A percentile compares a stretch with the other conserved stretches of the same genome.
phyloP scores from a whole-genome alignment of 148 eudicot genomes.

The Polygonum aviculare region DNA sequence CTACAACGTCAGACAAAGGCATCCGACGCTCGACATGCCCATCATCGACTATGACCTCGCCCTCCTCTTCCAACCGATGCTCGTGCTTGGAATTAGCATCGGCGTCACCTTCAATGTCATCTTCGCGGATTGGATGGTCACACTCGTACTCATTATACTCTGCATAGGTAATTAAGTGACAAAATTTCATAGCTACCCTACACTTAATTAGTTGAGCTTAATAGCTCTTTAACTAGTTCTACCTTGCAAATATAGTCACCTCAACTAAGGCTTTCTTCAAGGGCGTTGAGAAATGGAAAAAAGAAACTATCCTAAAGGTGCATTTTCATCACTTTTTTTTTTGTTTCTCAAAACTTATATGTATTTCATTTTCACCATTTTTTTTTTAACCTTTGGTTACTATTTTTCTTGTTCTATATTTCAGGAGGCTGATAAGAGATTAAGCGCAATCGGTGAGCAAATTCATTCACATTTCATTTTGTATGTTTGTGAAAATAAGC shows the following conservation, averaged over 20 bases:
- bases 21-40: slow-evolving; percentile 1
- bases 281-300: slow-evolving; percentile 67
- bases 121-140: slow-evolving; percentile 1
- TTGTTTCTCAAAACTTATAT: slow-evolving; percentile 18
- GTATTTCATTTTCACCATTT: background rate
- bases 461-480: background rate
- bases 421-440: background rate
- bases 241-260: slow-evolving; percentile 30
- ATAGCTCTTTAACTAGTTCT: background rate
- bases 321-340: background rate
- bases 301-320: slow-evolving; percentile 46
- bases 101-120: slow-evolving; percentile 12
- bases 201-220: background rate
- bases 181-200: background rate
- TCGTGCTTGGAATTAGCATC: slow-evolving; percentile 19
- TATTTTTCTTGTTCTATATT: background rate
- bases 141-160: background rate
- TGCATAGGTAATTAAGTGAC: background rate
- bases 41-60: slow-evolving; percentile 5
- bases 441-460: background rate
- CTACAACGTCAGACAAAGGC: slow-evolving; percentile 2
- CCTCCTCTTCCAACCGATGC: slow-evolving; percentile 5
- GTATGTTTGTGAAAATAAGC: no score
- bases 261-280: slow-evolving; percentile 57
- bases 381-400: background rate